Evolutionary conservation across 2,329 filamentous ascomycete species (phyloP).

Genomic region (Camptophora hylomeconis): DNA sequence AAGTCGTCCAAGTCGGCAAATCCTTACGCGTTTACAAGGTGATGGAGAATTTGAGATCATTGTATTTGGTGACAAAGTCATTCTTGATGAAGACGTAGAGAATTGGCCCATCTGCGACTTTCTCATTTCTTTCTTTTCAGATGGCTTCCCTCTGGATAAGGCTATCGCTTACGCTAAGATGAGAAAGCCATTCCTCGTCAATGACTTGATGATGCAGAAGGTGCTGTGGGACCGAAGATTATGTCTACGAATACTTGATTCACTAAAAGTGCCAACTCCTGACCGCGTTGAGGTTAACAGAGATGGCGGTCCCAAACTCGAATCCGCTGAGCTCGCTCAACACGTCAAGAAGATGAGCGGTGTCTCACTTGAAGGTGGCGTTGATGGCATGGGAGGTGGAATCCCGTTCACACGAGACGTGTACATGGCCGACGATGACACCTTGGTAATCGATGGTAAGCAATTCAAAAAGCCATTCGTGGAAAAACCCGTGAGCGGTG

Average conservation of each 20-base stretch:
- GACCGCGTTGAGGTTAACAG: conserved; percentile 80
- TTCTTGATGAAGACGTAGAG: conserved; percentile 88
- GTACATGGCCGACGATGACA: conserved; percentile 80
- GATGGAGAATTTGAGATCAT: conserved; percentile 92
- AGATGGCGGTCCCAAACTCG: conserved; percentile 72
- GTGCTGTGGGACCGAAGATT: conserved; percentile 90
- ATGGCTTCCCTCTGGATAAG: conserved; percentile 92
- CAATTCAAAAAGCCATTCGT: conserved; percentile 86
- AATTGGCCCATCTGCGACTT: conserved; percentile 97
- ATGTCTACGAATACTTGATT: conserved; percentile 76
- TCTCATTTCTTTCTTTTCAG: conserved; percentile 94
- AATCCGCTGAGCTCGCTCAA: conserved; percentile 66
- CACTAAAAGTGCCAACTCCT: conserved; percentile 79
- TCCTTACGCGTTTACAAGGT: conserved; percentile 79
- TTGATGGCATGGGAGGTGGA: conserved; percentile 52
- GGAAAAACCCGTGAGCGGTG: conserved; percentile 94
- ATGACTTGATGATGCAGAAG: conserved; percentile 94
- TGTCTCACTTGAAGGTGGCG: conserved; percentile 57
- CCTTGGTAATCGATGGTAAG: conserved; percentile 73
- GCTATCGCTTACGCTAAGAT: conserved; percentile 90
- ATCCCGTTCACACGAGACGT: conserved; percentile 50
- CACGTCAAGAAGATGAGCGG: conserved; percentile 72
- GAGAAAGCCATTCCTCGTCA: conserved; percentile 92
- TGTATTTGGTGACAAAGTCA: conserved; percentile 97
- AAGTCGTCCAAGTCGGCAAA: conserved; percentile 94